Evolutionary conservation across 441 rosid species (phyloP), one percentile per base, ranked within the genome.

Genomic region (Gossypium trilobum): DNA sequence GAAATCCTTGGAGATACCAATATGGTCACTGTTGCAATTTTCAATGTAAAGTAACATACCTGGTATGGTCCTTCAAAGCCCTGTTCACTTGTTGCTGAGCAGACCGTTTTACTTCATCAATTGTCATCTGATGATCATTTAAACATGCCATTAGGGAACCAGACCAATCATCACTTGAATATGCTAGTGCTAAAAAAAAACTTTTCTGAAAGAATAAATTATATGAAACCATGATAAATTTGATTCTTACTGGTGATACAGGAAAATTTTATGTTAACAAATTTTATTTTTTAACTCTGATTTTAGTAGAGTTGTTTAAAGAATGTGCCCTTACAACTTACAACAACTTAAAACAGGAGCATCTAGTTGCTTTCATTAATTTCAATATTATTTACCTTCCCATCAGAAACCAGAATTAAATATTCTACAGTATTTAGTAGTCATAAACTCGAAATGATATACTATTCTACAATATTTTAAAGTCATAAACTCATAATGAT

Each of bases 41-140:
- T 5, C 8, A 69, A 74, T 17, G 33, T 22, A 44, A 69, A 71
- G 27, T 68, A 50, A 64, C 68, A 72, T 68, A 95, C 99, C 97
- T 90, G 71, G 91, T 71, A 64, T 90, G 97, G 87, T 95, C 91
- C 85, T 90, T 95, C 84, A 95, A 79, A 36, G 98, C 99, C 78
- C 81, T 89, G 82, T 83, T 87, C 81, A 95, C 92, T 82, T 91
- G 97, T 75, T 93, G 87, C 79, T 91, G 99, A 75, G 99, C 99
- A 83, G 89, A 88, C 67, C 98, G 98, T 87, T 86, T 93, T 23
- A 93, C 97, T 81, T 76, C 99, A 86, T 95, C 93, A 82, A 93
- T 91, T 48, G 99, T 95, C 92, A 89, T 93, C 99, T 95, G 79
- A 74, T 23, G 73, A 73, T 42, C 60, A 74, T 7, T 74, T 54